Evolutionary conservation across 768 basidiomycete species (phyloP).

Genomic region (Strobilomyces dryophilus): DNA sequence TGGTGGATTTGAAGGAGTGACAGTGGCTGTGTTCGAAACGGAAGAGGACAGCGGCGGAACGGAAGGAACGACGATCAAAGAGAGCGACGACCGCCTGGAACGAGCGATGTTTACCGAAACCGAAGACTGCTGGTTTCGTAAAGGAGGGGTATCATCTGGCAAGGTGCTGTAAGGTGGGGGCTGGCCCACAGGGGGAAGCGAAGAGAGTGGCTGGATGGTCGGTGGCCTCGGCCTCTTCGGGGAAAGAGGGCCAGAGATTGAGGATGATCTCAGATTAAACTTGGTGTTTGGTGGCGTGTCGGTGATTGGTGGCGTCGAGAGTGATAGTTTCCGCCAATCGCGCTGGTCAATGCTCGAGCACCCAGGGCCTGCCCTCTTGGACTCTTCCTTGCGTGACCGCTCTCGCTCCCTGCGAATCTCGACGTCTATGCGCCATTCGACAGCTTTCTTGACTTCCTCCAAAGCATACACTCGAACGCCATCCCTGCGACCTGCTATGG

Average conservation of each 20-base stretch:
- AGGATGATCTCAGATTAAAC: constrained; percentile 17
- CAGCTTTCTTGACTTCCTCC: constrained; percentile 79
- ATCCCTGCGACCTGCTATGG: constrained; percentile 81
- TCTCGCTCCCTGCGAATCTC: constrained; percentile 75
- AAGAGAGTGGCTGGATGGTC: constrained; percentile 20
- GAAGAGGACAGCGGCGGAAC: constrained; percentile 34
- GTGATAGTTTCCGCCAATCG: constrained; percentile 41
- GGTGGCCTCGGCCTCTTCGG: constrained; percentile 28
- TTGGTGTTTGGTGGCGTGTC: constrained; percentile 21
- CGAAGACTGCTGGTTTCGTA: constrained; percentile 40
- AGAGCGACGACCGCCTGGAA: constrained; percentile 52
- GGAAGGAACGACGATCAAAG: constrained; percentile 49
- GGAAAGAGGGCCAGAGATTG: constrained; percentile 9
- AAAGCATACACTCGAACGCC: constrained; percentile 87
- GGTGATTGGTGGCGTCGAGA: constrained; percentile 46
- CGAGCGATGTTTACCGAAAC: constrained; percentile 42
- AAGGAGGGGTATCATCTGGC: constrained; percentile 29
- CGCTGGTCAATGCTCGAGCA: constrained; percentile 34
- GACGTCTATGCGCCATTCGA: constrained; percentile 84
- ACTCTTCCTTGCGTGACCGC: constrained; percentile 60
- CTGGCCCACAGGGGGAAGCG: constrained; percentile 39
- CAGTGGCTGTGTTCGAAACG: constrained; percentile 32
- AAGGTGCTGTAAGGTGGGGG: constrained; percentile 64
- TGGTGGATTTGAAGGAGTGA: constrained; percentile 34
- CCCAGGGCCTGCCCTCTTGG: constrained; percentile 47